Conservation (phyloP, 208 protist species). For the Blechomonas ayalai region DNA sequence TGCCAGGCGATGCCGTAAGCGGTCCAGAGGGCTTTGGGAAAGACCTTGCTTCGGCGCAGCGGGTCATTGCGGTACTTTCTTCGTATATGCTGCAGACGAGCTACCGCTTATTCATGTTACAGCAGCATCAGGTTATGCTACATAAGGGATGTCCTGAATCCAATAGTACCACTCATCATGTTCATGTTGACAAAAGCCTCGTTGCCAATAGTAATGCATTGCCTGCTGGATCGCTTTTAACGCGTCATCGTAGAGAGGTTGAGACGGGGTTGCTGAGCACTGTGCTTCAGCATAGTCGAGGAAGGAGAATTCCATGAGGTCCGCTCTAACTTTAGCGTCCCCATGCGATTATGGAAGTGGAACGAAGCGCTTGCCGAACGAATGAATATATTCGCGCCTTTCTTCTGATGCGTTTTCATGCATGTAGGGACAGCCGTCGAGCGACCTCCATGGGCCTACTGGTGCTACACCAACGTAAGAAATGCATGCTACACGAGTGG, state of each 20-base stretch:
- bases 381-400: no score
- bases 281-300: constrained; percentile 28
- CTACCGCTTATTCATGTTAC: constrained; percentile 55
- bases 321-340: no score
- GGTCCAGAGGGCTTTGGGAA: neutral
- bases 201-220: neutral
- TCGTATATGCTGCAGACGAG: constrained; percentile 44
- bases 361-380: no score
- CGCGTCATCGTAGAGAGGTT: constrained; percentile 47
- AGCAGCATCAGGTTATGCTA: constrained; percentile 51
- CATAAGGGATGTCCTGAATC: neutral
- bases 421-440: no score
- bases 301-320: no score
- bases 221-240: constrained; percentile 33
- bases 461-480: no score
- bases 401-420: no score
- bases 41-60: neutral
- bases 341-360: no score
- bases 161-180: neutral
- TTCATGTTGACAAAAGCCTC: neutral
- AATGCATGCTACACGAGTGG: no score
- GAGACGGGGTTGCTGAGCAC: constrained; percentile 51
- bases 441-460: no score
- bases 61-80: constrained; percentile 19
- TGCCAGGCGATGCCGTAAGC: neutral